Base-by-base conservation (phyloP, 2,329 filamentous ascomycete species). In the Pseudofabraea citricarpa region DNA sequence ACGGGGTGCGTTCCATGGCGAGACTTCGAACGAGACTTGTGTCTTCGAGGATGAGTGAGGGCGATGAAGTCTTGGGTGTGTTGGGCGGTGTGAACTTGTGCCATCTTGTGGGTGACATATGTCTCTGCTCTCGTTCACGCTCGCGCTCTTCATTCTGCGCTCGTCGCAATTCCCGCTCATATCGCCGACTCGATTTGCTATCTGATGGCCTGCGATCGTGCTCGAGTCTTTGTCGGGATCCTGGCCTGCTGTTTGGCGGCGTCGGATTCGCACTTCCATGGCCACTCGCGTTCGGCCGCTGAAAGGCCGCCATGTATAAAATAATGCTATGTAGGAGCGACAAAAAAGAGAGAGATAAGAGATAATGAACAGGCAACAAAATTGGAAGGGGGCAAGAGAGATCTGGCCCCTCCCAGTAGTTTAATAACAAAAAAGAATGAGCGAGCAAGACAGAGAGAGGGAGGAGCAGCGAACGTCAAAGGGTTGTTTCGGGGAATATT, bases 1-100 rank as follows among this genome's bases (percentile, higher is more conserved):
- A 59, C 2, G 51, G 47, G 12, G 58, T 59, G 8, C 56, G 54
- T 39, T 61, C 58, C 57, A 61, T 59, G 5, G 48, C 50, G 24
- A 56, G 53, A 42, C 52, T 44, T 36, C 44, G 33, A 9, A 40
- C 19, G 10, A 50, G 36, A 5, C 48, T 18, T 15, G 15, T 44
- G 18, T 45, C 15, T 9, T 47, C 41, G 3, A 42, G 13, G 10
- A n/a, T 18, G 19, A 51, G 36, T 20, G 47, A 45, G 21, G 33
- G 42, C 18, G 41, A 36, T 19, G 45, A 46, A 18, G 36, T 40
- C 9, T 29, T 46, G 15, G 50, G 39, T 18, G 40, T 44, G 16
- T 43, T 40, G 42, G 52, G 45, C 6, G 47, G 44, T 20, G 46
- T 42, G 18, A 48, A 45, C 16, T 44, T 27, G 24, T 39, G 41